A percentile compares a stretch with the other conserved stretches of the same genome.
Conservation (phyloP, 768 basidiomycete species). For the Rhodotorula toruloides region DNA sequence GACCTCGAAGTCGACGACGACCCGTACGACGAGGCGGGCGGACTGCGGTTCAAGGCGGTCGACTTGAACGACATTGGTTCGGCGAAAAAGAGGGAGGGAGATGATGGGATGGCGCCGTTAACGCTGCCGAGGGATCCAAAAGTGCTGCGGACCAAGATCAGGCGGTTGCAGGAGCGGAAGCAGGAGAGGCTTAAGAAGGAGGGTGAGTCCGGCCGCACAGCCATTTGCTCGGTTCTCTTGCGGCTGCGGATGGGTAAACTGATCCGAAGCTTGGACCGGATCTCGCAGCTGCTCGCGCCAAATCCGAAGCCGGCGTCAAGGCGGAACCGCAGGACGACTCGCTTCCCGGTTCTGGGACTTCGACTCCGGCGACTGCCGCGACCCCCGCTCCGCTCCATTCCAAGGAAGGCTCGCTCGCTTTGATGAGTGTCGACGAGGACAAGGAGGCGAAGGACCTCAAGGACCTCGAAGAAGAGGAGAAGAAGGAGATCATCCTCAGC, state of each 20-base stretch:
- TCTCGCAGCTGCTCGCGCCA: slow-evolving; percentile 12
- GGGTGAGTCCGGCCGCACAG: slow-evolving; percentile 9
- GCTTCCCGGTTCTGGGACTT: background rate
- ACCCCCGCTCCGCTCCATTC: slow-evolving; percentile 14
- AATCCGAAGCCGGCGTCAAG: slow-evolving; percentile 25
- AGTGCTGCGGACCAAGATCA: slow-evolving; percentile 27
- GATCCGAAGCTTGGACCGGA: background rate
- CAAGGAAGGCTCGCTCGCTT: slow-evolving; percentile 28
- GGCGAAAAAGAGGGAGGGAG: slow-evolving; percentile 15
- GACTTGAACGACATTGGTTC: slow-evolving; percentile 41
- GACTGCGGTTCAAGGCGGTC: slow-evolving; percentile 26
- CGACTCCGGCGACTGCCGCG: slow-evolving; percentile 1
- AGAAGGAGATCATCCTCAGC: slow-evolving; percentile 35
- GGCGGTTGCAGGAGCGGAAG: slow-evolving; percentile 36
- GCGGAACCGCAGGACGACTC: slow-evolving; percentile 27
- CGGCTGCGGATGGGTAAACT: too few species aligned
- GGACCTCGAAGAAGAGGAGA: slow-evolving; percentile 33
- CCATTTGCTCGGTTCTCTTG: background rate
- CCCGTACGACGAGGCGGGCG: slow-evolving; percentile 11
- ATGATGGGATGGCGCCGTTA: slow-evolving; percentile 36
- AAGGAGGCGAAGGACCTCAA: slow-evolving; percentile 35
- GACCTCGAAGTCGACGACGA: slow-evolving; percentile 37
- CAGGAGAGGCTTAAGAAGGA: slow-evolving; percentile 31
- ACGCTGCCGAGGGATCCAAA: slow-evolving; percentile 39
- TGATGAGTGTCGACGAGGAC: slow-evolving; percentile 20